Evolutionary conservation across 306 rosid species (phyloP).

Genomic region (Potentilla sterilis): DNA sequence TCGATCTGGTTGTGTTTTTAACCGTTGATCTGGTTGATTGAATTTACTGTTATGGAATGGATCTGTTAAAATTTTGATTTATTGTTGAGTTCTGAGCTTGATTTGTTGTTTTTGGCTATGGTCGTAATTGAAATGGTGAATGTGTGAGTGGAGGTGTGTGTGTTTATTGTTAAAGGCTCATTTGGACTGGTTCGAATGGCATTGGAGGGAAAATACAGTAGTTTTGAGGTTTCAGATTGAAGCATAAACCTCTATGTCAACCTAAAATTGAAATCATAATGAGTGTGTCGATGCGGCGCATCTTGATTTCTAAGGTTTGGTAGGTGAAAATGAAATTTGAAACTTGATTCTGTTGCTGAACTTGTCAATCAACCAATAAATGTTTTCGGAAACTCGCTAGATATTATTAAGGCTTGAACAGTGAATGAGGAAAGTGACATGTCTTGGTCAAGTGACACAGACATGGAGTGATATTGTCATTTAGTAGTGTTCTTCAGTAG

Average conservation of each 20-base stretch:
- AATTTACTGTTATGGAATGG: constrained; percentile 29
- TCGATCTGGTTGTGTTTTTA: constrained; percentile 37
- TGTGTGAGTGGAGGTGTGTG: background rate
- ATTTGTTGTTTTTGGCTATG: constrained; percentile 4
- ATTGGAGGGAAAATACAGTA: too few species aligned
- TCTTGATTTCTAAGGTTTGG: background rate
- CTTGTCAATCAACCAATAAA: background rate
- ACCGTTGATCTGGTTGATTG: background rate
- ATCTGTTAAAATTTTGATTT: constrained; percentile 29
- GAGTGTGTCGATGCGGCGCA: background rate
- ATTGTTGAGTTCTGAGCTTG: background rate
- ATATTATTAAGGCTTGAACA: background rate
- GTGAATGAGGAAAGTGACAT: background rate
- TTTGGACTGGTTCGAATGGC: background rate
- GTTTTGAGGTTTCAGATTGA: background rate
- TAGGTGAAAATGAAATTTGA: background rate
- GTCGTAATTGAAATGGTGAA: background rate
- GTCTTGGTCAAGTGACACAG: background rate
- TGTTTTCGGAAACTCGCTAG: background rate
- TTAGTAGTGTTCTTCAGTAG: background rate
- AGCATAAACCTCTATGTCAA: background rate
- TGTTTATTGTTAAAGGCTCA: background rate
- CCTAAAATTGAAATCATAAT: background rate
- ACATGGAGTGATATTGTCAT: background rate
- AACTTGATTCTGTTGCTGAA: background rate